A percentile compares a stretch with the other conserved stretches of the same genome.
These are phyloP conservation scores for Trichoderma atroviride DNA, from an alignment of 2,329 filamentous ascomycete genomes.

Conservation along the genomic window DNA sequence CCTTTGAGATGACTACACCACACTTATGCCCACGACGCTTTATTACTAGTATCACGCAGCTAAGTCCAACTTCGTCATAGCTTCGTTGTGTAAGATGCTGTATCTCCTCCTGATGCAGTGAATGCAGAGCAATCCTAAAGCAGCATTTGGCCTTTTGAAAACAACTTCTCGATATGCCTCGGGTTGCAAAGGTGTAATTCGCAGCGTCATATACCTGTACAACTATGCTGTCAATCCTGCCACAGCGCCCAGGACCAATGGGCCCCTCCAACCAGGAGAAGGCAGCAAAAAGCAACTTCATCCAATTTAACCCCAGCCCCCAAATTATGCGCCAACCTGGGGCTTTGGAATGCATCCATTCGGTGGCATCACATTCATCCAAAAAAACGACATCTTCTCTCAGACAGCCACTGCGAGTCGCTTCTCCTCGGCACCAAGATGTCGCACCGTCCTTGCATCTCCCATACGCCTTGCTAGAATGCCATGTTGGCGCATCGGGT, in stretches of 20 bases:
- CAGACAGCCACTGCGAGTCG: background rate
- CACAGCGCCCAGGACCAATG: too few species aligned
- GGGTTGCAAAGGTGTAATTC: background rate
- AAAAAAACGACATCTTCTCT: background rate
- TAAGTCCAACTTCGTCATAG: background rate
- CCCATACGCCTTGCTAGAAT: background rate
- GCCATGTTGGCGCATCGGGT: background rate
- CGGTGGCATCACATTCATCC: background rate
- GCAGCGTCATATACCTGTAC: background rate
- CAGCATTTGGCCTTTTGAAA: background rate
- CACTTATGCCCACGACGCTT: background rate
- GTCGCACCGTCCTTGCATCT: background rate
- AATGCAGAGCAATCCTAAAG: background rate
- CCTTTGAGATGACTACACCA: background rate
- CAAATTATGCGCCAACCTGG: background rate
- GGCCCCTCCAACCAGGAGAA: too few species aligned
- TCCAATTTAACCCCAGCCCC: background rate
- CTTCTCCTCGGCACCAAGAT: slow-evolving; percentile 6
- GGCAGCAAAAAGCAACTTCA: background rate
- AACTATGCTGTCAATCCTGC: background rate
- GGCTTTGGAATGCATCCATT: background rate
- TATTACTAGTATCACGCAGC: background rate
- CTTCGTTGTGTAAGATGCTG: background rate
- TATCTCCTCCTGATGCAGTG: background rate
- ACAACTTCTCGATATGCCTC: background rate